Percentiles rank a stretch among this genome's conserved stretches.
Conservation (phyloP, 345 rosid species). For the Physaria fendleri region DNA sequence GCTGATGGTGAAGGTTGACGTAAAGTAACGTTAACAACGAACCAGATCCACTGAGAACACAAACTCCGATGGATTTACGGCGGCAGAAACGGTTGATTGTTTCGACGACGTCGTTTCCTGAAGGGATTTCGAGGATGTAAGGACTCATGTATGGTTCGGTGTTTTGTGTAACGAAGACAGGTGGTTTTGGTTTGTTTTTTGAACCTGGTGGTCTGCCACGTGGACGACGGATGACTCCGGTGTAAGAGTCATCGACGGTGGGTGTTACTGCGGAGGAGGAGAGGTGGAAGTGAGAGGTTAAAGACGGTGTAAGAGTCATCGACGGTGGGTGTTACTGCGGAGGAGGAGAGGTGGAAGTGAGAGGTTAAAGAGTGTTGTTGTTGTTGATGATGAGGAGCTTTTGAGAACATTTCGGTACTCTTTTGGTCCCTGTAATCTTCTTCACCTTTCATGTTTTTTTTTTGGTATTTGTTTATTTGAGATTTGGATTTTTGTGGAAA, state of each 20-base stretch:
- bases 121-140: slow-evolving; percentile 70
- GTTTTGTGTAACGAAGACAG: slow-evolving; percentile 52
- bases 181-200: slow-evolving; percentile 76
- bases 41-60: slow-evolving; percentile 79
- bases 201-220: slow-evolving; percentile 93
- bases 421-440: slow-evolving; percentile 40
- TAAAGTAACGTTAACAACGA: slow-evolving; percentile 68
- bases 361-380: background rate
- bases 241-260: too few relatives aligned
- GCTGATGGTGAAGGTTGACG: slow-evolving; percentile 73
- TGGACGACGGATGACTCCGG: slow-evolving; percentile 66
- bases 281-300: slow-evolving; percentile 31
- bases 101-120: slow-evolving; percentile 70
- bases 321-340: slow-evolving; percentile 32
- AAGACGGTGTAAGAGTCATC: slow-evolving; percentile 38
- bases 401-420: slow-evolving; percentile 46
- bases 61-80: slow-evolving; percentile 51
- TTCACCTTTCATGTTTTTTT: slow-evolving; percentile 58
- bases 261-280: too few relatives aligned
- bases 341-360: slow-evolving; percentile 25
- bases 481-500: slow-evolving; percentile 10
- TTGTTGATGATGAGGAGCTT: slow-evolving; percentile 36
- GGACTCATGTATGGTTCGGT: slow-evolving; percentile 76
- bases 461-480: background rate
- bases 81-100: slow-evolving; percentile 59